Evolutionary conservation across 2,329 filamentous ascomycete genomes (phyloP), one percentile per base, ranked within the genome.

Genomic region (Colletotrichum liaoningense): DNA sequence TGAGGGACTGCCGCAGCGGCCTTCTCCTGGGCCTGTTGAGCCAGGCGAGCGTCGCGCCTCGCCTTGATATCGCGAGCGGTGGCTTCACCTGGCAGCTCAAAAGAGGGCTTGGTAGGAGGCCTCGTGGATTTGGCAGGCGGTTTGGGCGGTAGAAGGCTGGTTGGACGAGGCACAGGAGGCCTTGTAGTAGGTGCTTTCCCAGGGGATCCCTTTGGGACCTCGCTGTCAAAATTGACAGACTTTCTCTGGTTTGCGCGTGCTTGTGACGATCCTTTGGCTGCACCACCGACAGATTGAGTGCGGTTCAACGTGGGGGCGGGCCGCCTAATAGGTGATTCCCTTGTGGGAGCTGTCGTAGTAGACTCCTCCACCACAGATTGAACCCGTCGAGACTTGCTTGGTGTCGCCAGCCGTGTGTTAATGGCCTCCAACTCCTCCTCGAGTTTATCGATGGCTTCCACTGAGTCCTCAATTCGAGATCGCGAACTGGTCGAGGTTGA

Each of bases 21-120:
- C 38, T 73, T 73, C 16, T 74, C 71, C 4, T 63, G 65, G 4
- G 57, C 74, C 75, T 81, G 83, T 67, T 81, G 80, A 60, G 85
- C 83, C 46, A 85, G 79, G 33, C 90, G 88, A 57, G 88, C 88
- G 71, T 91, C 89, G 14, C 88, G 87, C 77, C 90, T 86, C 78
- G 91, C 88, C 78, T 87, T 90, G 70, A 91, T 79, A 16, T 87
- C 86, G 16, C 87, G 86, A 54, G 90, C 87, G 11, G 92, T 85
- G 49, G 88, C 89, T 57, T 93, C 91, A 11, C 91, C 90, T 0
- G 90, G 89, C 14, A 93, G 86, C 79, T 92, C 89, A 78, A 92
- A 93, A 0, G 85, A 87, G 2, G 91, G 80, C 9, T 87, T 80
- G 1, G 90, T 92, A 3, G 84, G 84, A 19, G 86, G 83, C 77